A percentile compares a stretch with the other conserved stretches of the same genome.
These are phyloP conservation scores for Miscanthus sacchariflorus DNA, from an alignment of 202 grass and related monocot species.

Conservation along the genomic window DNA sequence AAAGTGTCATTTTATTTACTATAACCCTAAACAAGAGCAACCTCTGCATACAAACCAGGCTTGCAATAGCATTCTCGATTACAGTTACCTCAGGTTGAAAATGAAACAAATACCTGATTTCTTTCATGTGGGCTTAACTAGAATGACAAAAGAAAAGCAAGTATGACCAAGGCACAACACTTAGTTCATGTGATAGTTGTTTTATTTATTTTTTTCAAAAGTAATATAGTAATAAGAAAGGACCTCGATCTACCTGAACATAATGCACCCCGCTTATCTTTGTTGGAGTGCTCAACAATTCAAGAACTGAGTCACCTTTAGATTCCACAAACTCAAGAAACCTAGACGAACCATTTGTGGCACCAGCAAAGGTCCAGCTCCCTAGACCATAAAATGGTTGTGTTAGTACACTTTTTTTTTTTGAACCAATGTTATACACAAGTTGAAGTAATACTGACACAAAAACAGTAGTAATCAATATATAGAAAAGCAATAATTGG, in stretches of 20 bases:
- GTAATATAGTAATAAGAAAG: slow-evolving; percentile 2
- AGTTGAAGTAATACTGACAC: slow-evolving; percentile 1
- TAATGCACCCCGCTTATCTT: slow-evolving; percentile 99
- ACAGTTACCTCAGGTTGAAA: background rate
- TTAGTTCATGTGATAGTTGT: background rate
- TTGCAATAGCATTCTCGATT: background rate
- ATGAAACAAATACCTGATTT: background rate
- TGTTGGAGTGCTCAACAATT: slow-evolving; percentile 90
- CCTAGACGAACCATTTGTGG: slow-evolving; percentile 85
- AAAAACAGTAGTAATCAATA: slow-evolving; percentile 7
- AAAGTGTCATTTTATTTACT: background rate
- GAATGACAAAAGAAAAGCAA: slow-evolving; percentile 9
- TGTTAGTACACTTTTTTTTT: slow-evolving; percentile 21
- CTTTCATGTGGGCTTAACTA: background rate
- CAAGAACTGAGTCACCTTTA: slow-evolving; percentile 85
- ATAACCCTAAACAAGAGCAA: background rate
- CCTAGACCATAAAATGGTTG: slow-evolving; percentile 60
- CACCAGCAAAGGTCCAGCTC: slow-evolving; percentile 81
- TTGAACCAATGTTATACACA: slow-evolving; percentile 2
- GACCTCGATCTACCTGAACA: slow-evolving; percentile 69
- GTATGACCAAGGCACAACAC: background rate
- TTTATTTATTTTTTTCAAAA: background rate
- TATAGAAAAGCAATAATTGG: slow-evolving; percentile 21
- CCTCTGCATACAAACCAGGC: background rate
- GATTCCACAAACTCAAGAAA: slow-evolving; percentile 86